Base-by-base conservation (phyloP, 805 yeast genomes). In the Candida multigemmis region DNA sequence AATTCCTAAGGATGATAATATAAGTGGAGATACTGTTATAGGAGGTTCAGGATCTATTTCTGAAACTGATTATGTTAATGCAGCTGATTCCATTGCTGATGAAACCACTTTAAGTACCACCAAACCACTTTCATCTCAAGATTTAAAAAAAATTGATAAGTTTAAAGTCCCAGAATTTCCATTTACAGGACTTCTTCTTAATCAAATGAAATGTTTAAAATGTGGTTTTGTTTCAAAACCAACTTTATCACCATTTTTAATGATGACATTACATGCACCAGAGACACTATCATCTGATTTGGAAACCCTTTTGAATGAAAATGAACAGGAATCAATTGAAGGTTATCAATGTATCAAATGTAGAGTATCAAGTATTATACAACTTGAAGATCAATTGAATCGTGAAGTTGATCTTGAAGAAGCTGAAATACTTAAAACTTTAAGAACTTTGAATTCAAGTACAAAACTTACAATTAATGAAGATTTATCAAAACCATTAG, bases 271-370 rank as follows among this genome's bases (percentile, higher is more conserved):
- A 25, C 74, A 75, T 27, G 76, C 84, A 1, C 97, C 96, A 0
- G 79, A 69, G 34, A 48, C 50, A 14, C 19, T 32, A 3, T 45
- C 61, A 8, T 65, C 74, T 0, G 51, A 59, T 2, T 48, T 87
- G 21, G 65, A 63, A 2, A 65, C 66, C 1, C 56, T 89, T 41
- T 50, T 87, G 14, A 56, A 59, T 19, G 63, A 67, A 8, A 69
- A 68, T 37, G 74, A 75, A 36, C 58, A 68, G 2, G 91, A 85
- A 32, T 72, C 80, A 3, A 74, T 77, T 24, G 83, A 79, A 21
- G 85, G 76, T 12, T 93, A 84, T 42, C 80, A 82, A 22, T 89
- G 98, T 46, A 49, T 77, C 23, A 60, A 68, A 30, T 89, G 98
- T 48, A 67, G 78, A 28, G 30, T 61, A n/a, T 27, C 32, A 7